phyloP scores from a whole-genome alignment of 2,329 filamentous ascomycete genomes.

The Claviceps citrina region DNA sequence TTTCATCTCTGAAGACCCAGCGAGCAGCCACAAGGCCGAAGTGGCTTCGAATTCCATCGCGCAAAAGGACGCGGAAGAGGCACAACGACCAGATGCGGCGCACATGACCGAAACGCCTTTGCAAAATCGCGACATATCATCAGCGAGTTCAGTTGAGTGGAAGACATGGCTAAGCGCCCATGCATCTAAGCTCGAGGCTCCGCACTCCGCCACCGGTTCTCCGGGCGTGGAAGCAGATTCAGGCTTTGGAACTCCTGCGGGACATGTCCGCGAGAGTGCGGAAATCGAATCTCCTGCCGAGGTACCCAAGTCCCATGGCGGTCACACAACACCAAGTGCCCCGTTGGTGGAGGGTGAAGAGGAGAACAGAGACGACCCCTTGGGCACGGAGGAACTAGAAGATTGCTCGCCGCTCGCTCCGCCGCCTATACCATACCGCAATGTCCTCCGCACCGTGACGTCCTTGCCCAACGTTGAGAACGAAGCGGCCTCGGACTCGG shows the following conservation, averaged over 20 bases:
- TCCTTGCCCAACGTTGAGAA: background rate
- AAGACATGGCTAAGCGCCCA: conserved; percentile 39
- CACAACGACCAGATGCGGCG: background rate
- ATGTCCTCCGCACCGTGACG: conserved; percentile 1
- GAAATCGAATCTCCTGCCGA: conserved; percentile 27
- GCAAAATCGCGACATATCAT: conserved; percentile 23
- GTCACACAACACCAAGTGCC: background rate
- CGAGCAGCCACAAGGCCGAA: background rate
- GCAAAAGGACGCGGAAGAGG: background rate
- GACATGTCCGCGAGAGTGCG: conserved; percentile 34
- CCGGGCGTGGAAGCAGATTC: background rate
- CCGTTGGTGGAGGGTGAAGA: background rate
- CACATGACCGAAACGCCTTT: background rate
- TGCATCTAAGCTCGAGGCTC: conserved; percentile 29
- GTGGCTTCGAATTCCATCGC: background rate
- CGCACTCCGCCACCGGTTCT: conserved; percentile 5
- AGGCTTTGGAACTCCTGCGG: conserved; percentile 8
- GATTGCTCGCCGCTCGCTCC: background rate
- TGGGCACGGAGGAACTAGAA: background rate
- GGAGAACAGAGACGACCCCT: background rate
- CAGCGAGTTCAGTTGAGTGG: conserved; percentile 36
- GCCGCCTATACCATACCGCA: conserved; percentile 3
- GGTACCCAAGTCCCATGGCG: background rate
- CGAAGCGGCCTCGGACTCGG: background rate
- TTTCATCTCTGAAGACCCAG: conserved; percentile 12